Conservation (phyloP, 2,329 filamentous ascomycete genomes). For the Aspergillus versicolor region DNA sequence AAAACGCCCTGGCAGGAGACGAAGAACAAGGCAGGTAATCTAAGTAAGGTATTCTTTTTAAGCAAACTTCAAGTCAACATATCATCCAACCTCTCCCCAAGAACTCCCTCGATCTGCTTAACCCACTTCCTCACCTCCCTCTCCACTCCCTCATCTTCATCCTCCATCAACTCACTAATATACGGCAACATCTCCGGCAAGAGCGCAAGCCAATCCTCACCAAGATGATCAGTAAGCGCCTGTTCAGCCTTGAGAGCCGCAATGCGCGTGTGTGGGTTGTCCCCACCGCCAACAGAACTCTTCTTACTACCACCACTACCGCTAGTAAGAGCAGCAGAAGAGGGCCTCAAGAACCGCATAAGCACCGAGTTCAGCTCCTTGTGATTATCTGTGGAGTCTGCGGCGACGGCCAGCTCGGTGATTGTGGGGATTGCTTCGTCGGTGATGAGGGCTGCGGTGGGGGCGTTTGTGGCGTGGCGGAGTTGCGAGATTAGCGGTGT, state of each 20-base stretch:
- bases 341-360: conserved; percentile 71
- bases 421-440: conserved; percentile 69
- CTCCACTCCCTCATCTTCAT: conserved; percentile 93
- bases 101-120: conserved; percentile 78
- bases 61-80: conserved; percentile 70
- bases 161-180: conserved; percentile 93
- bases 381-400: conserved; percentile 84
- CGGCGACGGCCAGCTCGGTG: conserved; percentile 74
- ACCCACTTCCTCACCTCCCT: conserved; percentile 89
- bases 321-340: conserved; percentile 32
- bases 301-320: conserved; percentile 6
- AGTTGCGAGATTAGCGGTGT: conserved; percentile 70
- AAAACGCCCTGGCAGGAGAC: neutral
- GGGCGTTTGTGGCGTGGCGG: conserved; percentile 39
- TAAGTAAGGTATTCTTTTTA: too few relatives aligned
- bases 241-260: conserved; percentile 82
- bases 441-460: conserved; percentile 47
- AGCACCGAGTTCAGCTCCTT: conserved; percentile 81
- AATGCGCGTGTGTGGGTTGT: conserved; percentile 69
- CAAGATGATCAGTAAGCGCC: conserved; percentile 72
- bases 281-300: conserved; percentile 39
- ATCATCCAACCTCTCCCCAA: conserved; percentile 86
- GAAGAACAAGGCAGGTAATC: neutral
- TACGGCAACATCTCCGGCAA: conserved; percentile 94
- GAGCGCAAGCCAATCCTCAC: conserved; percentile 90